Evolutionary conservation across 345 rosid species (phyloP), one percentile per base, ranked within the genome.

Genomic region (Dovyalis caffra): DNA sequence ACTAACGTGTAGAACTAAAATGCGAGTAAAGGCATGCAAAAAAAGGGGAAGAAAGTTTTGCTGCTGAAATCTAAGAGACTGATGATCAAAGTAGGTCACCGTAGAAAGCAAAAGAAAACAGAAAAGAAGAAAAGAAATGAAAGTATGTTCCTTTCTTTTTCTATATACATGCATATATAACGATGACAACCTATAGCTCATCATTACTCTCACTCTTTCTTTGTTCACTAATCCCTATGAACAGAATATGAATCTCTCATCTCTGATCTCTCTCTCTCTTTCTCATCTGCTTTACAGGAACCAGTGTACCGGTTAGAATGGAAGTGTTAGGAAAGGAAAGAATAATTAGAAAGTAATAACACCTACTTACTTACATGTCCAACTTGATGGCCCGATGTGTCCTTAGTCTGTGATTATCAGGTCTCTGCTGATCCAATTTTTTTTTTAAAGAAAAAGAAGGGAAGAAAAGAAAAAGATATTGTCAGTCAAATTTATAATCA

Each of bases 151-250:
- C 47, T 67, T 74, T 71, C 75, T 47, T 74, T 76, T 71, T 68
- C 69, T 56, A 32, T 28, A 58, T 43, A 37, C 35, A 47, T 76
- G 70, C 74, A 77, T 83, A 63, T 57, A 81, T 75, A 80, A 84
- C 79, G 75, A 74, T 71, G 77, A 77, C 80, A 76, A 68, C 73
- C 78, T 37, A 83, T 49, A 49, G 79, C 74, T 75, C 78, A 76
- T 74, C 82, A 85, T 81, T 81, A 74, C 87, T 81, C 74, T 78
- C 82, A 78, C 85, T 75, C 75, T 83, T 78, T 79, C 74, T 77
- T 83, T 81, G 68, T 72, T 86, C 85, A 66, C 87, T 73, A 83
- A 87, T 87, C 90, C 90, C 90, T 67, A 87, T 76, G 80, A 78
- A 77, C 23, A 49, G 56, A 49, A 49, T 49, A 49, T 18, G 56